These are phyloP conservation scores for Trichocomaceae sp. DNA, from an alignment of 2,329 filamentous ascomycete species.

Conservation along the genomic window DNA sequence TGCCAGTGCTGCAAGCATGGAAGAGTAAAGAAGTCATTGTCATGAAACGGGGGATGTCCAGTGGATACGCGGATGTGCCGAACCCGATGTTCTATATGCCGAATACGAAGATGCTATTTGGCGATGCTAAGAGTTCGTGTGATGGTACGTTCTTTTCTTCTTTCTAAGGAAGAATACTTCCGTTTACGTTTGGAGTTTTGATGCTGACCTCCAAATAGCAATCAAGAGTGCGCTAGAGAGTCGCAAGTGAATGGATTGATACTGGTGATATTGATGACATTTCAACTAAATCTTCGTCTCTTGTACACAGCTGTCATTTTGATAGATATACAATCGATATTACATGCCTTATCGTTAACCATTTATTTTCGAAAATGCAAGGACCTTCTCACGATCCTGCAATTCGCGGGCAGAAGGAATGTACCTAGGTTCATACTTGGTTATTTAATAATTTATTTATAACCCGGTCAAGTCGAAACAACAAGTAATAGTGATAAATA, in stretches of 20 bases:
- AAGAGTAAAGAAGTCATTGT: slow-evolving; percentile 90
- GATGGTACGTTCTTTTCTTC: slow-evolving; percentile 53
- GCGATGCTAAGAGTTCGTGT: slow-evolving; percentile 77
- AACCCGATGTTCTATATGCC: slow-evolving; percentile 95
- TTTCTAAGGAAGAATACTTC: too few relatives aligned
- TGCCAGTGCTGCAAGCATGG: slow-evolving; percentile 89
- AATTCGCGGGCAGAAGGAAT: too few relatives aligned
- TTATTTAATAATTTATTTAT: too few relatives aligned
- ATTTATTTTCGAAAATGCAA: too few relatives aligned
- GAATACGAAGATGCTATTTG: slow-evolving; percentile 84
- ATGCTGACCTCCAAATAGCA: slow-evolving; percentile 3
- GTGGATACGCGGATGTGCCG: slow-evolving; percentile 82
- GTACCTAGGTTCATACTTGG: too few relatives aligned
- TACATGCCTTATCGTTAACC: too few relatives aligned
- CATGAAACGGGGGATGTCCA: slow-evolving; percentile 87
- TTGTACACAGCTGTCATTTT: too few relatives aligned
- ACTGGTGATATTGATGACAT: background rate
- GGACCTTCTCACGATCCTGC: too few relatives aligned
- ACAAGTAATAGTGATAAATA: too few relatives aligned
- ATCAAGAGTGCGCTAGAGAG: slow-evolving; percentile 13
- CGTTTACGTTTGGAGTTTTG: background rate
- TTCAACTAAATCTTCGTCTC: too few relatives aligned
- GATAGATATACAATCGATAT: too few relatives aligned
- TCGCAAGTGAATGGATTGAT: slow-evolving; percentile 2
- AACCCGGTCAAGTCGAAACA: too few relatives aligned